Conservation (phyloP, 345 rosid species). For the Dipteronia dyeriana region DNA sequence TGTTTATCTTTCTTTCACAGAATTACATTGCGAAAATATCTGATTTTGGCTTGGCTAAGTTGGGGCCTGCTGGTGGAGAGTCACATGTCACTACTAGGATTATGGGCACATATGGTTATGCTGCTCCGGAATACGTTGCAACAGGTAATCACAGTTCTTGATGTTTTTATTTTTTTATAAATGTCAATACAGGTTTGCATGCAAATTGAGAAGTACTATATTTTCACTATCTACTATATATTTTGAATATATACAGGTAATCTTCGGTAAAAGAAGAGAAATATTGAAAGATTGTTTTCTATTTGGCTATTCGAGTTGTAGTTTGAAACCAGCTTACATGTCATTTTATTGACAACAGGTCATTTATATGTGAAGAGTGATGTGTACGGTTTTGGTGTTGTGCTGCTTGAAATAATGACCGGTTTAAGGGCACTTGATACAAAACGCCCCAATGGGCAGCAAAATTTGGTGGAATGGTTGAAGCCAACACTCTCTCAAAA, state of each 20-base stretch:
- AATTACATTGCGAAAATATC: conserved; percentile 58
- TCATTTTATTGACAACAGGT: conserved; percentile 28
- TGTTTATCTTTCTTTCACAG: conserved; percentile 19
- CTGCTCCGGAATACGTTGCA: conserved; percentile 71
- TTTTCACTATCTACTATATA: not conserved
- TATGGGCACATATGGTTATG: conserved; percentile 56
- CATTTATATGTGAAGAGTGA: conserved; percentile 71
- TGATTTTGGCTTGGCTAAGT: conserved; percentile 76
- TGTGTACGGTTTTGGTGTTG: conserved; percentile 69
- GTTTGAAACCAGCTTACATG: not conserved
- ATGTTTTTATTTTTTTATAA: not conserved
- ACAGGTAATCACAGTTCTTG: conserved; percentile 39
- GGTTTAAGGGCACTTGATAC: conserved; percentile 52
- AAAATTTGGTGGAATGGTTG: conserved; percentile 56
- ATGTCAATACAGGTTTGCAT: not conserved
- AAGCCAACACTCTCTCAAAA: conserved; percentile 41
- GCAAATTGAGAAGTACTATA: not conserved
- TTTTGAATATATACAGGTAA: too few species aligned
- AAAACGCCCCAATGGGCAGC: conserved; percentile 44
- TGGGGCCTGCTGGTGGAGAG: conserved; percentile 56
- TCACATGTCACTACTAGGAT: conserved; percentile 52
- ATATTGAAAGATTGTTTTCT: not conserved
- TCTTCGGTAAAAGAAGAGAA: not conserved
- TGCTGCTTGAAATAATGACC: conserved; percentile 54
- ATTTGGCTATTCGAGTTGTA: not conserved